A percentile compares a stretch with the other conserved stretches of the same genome.
Evolutionary conservation across 139 green algal species (phyloP).

Genomic region (Zygnema circumcarinatum): DNA sequence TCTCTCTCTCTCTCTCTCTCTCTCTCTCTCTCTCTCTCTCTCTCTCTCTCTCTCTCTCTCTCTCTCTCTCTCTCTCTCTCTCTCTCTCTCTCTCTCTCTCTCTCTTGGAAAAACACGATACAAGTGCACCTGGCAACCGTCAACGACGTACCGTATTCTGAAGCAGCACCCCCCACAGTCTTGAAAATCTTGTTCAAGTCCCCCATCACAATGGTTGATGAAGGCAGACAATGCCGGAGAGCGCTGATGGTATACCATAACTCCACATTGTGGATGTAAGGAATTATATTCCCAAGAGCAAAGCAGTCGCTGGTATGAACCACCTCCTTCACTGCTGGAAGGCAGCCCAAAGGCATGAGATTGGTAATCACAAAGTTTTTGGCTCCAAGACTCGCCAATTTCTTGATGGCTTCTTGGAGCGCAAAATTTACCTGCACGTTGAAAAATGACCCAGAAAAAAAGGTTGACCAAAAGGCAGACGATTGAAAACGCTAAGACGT

Average conservation of each 20-base stretch:
- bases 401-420: neutral
- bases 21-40: too few relatives aligned
- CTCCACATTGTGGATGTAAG: neutral
- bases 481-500: too few relatives aligned
- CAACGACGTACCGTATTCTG: neutral
- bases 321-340: neutral
- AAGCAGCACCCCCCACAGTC: neutral
- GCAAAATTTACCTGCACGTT: neutral
- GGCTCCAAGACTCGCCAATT: neutral
- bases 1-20: too few relatives aligned
- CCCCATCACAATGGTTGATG: neutral
- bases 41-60: too few relatives aligned
- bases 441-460: too few relatives aligned
- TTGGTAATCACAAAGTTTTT: neutral
- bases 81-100: too few relatives aligned
- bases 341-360: slow-evolving; percentile 9
- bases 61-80: too few relatives aligned
- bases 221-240: neutral
- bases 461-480: too few relatives aligned
- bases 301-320: neutral
- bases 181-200: neutral
- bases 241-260: neutral
- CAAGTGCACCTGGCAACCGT: too few relatives aligned
- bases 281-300: neutral
- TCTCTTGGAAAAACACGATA: too few relatives aligned